Conservation (phyloP, 2,329 filamentous ascomycete genomes). For the Xylariales sp. region DNA sequence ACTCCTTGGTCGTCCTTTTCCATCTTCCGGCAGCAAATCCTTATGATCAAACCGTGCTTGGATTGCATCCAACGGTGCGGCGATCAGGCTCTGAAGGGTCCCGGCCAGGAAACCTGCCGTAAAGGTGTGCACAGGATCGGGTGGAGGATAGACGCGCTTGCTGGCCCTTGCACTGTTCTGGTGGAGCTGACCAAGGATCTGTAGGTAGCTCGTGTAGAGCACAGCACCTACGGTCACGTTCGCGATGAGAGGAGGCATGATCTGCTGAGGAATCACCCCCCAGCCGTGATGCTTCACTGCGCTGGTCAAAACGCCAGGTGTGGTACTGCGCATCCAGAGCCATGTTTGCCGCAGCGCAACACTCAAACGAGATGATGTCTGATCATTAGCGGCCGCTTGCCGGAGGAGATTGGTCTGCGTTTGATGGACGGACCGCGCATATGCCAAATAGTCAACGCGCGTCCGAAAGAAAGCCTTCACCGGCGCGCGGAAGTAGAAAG, state of each 20-base stretch:
- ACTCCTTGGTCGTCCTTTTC: conserved; percentile 44
- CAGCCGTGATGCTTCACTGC: conserved; percentile 68
- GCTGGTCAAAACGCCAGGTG: conserved; percentile 63
- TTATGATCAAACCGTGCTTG: conserved; percentile 66
- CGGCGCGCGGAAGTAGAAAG: conserved; percentile 88
- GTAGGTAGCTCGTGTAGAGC: conserved; percentile 71
- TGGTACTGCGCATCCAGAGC: conserved; percentile 56
- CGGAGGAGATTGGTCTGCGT: conserved; percentile 35
- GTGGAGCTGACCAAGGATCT: conserved; percentile 62
- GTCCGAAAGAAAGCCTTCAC: conserved; percentile 91
- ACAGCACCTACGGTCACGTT: conserved; percentile 71
- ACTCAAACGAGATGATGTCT: conserved; percentile 27
- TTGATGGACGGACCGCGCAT: conserved; percentile 49
- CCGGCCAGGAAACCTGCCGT: conserved; percentile 67
- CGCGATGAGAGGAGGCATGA: conserved; percentile 70
- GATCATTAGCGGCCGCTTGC: conserved; percentile 30
- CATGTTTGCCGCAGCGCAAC: conserved; percentile 36
- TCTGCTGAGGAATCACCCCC: conserved; percentile 69
- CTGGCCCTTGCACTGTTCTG: conserved; percentile 54
- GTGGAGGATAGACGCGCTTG: conserved; percentile 67
- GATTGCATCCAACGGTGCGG: conserved; percentile 71
- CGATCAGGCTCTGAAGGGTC: conserved; percentile 63
- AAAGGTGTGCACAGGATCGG: conserved; percentile 58
- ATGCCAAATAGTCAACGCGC: conserved; percentile 74
- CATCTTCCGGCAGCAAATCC: conserved; percentile 38